A percentile compares a stretch with the other conserved stretches of the same genome.
These are phyloP conservation scores for Metschnikowia cerradonensis DNA, from an alignment of 805 yeast genomes.

Conservation along the genomic window DNA sequence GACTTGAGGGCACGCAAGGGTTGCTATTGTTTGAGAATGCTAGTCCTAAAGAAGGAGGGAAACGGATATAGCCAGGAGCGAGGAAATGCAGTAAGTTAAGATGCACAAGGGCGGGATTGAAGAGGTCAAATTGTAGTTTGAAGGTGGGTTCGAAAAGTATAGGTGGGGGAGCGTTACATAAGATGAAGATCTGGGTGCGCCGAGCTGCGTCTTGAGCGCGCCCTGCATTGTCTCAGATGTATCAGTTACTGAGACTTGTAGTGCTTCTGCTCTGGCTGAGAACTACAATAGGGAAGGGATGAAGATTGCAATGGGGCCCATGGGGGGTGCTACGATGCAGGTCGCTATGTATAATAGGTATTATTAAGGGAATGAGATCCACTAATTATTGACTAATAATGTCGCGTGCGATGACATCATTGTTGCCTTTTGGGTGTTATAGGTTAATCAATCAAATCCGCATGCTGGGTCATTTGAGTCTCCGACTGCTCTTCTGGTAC, in stretches of 20 bases:
- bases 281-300: not conserved
- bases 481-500: not conserved
- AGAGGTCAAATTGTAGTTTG: not conserved
- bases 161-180: not conserved
- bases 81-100: not conserved
- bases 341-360: not conserved
- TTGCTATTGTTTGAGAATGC: not conserved
- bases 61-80: not conserved
- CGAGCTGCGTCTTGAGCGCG: slow-evolving; percentile 1
- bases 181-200: not conserved
- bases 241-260: not conserved
- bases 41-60: not conserved
- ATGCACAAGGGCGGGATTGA: not conserved
- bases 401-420: not conserved
- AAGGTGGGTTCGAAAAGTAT: not conserved
- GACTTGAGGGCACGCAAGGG: not conserved
- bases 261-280: not conserved
- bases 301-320: not conserved
- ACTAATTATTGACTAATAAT: not conserved
- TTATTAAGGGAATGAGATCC: not conserved
- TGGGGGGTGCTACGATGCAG: not conserved
- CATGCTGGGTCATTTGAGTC: not conserved
- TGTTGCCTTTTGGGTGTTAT: not conserved
- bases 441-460: not conserved
- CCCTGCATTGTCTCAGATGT: not conserved